Percentiles rank a stretch among this genome's conserved stretches.
These are phyloP conservation scores for Sporobolomyces pararoseus DNA, from an alignment of 768 basidiomycete genomes.

Conservation along the genomic window DNA sequence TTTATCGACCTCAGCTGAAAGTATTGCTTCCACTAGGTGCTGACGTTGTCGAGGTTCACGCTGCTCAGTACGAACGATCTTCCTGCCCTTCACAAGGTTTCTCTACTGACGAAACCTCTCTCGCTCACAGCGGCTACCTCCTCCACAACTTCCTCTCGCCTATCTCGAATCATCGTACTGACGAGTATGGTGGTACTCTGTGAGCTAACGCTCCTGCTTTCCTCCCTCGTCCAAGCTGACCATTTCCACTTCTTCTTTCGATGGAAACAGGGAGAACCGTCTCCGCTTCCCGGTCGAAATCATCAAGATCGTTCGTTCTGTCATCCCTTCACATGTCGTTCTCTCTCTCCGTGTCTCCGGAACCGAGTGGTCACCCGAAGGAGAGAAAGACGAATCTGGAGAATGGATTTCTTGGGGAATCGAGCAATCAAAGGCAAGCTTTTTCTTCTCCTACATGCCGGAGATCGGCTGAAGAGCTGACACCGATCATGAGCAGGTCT, in stretches of 20 bases:
- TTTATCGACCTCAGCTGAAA: no score
- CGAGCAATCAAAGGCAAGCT: slow-evolving; percentile 61
- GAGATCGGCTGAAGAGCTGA: neutral
- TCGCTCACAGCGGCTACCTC: slow-evolving; percentile 8
- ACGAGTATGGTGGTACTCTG: slow-evolving; percentile 67
- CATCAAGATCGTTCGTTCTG: slow-evolving; percentile 56
- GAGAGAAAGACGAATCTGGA: slow-evolving; percentile 58
- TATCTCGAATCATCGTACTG: slow-evolving; percentile 54
- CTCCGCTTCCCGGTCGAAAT: slow-evolving; percentile 64
- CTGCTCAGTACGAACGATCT: neutral
- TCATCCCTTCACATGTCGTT: slow-evolving; percentile 61
- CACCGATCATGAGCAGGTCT: neutral
- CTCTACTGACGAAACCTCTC: neutral
- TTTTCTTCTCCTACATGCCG: neutral
- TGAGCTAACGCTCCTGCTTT: neutral
- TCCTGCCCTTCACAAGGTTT: neutral
- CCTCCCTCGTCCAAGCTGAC: neutral
- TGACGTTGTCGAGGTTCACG: neutral
- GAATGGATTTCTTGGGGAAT: slow-evolving; percentile 69
- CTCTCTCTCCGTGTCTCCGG: slow-evolving; percentile 70
- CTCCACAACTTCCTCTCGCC: slow-evolving; percentile 15
- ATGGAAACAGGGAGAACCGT: slow-evolving; percentile 57
- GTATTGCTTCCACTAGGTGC: neutral
- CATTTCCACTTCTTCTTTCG: neutral
- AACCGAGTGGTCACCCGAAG: slow-evolving; percentile 61